These are phyloP conservation scores for Amanita polypyramis DNA, from an alignment of 768 basidiomycete species.

Conservation along the genomic window DNA sequence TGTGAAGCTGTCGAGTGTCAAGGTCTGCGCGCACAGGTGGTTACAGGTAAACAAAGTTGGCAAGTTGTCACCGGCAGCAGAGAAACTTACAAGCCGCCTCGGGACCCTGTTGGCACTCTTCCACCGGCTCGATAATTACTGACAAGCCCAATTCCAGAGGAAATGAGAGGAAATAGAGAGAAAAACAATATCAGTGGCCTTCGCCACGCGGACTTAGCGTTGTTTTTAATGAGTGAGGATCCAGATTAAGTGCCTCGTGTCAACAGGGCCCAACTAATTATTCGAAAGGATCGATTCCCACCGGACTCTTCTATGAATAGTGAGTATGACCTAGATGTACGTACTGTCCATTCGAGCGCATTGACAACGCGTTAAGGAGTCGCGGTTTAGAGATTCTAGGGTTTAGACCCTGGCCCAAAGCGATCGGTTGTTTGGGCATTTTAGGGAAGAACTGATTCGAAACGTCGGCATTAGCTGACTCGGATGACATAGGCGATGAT, in stretches of 20 bases:
- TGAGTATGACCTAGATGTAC: conserved; percentile 4
- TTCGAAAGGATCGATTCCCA: conserved; percentile 3
- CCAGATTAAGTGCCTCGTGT: conserved; percentile 8
- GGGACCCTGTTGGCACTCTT: not conserved
- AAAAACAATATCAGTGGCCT: not conserved
- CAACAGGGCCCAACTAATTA: conserved; percentile 5
- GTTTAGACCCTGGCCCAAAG: conserved; percentile 7
- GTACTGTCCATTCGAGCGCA: conserved; percentile 5
- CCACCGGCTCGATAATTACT: not conserved
- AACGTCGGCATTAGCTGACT: conserved; percentile 1
- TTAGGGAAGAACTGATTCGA: conserved; percentile 6
- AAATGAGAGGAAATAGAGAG: conserved; percentile 2
- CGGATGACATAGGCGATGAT: not conserved
- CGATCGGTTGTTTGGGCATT: not conserved
- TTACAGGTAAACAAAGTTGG: conserved; percentile 1
- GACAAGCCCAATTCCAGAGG: not conserved
- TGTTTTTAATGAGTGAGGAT: conserved; percentile 7
- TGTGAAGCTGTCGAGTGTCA: conserved; percentile 6
- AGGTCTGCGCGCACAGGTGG: conserved; percentile 1
- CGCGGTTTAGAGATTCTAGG: conserved; percentile 5
- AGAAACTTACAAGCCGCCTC: not conserved
- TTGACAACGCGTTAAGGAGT: conserved; percentile 5
- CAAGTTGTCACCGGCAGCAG: conserved; percentile 1
- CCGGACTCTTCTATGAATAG: conserved; percentile 5
- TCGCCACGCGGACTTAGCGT: conserved; percentile 7